Conservation (phyloP, 192 early-diverging fungal genomes). For the Umbelopsis sp. region DNA sequence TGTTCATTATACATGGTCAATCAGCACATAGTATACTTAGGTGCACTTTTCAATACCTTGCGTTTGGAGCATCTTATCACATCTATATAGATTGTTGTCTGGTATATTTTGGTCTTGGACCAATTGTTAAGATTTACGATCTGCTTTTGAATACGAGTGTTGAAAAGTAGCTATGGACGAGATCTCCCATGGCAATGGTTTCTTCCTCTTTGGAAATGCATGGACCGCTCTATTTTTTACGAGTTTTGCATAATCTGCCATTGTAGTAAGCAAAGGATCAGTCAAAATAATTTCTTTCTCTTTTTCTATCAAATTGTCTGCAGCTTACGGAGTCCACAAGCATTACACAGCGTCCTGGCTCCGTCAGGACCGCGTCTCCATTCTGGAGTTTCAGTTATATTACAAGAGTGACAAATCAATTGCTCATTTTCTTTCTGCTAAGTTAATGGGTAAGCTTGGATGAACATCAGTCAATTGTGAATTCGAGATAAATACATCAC, state of each 20-base stretch:
- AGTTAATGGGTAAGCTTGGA: background rate
- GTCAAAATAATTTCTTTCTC: background rate
- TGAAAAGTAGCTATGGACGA: too few species aligned
- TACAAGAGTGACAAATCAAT: constrained; percentile 71
- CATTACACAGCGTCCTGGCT: constrained; percentile 92
- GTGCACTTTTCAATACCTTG: too few species aligned
- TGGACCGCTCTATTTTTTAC: background rate
- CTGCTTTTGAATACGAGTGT: too few species aligned
- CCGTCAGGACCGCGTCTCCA: constrained; percentile 94
- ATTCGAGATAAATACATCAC: background rate
- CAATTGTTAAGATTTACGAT: too few species aligned
- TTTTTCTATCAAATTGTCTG: background rate
- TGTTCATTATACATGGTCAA: too few species aligned
- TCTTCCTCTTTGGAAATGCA: background rate
- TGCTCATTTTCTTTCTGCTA: background rate
- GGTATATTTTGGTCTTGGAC: background rate
- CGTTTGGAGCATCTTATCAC: too few species aligned
- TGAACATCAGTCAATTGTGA: too few species aligned
- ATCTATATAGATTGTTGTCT: background rate
- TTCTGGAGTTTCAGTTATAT: constrained; percentile 88
- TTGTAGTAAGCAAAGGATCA: background rate
- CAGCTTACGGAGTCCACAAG: constrained; percentile 85
- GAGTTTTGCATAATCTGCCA: constrained; percentile 12
- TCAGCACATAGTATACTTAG: too few species aligned
- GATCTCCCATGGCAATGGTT: background rate